Conservation (phyloP, 495 filamentous ascomycete genomes). For the Penicillium subrubescens region DNA sequence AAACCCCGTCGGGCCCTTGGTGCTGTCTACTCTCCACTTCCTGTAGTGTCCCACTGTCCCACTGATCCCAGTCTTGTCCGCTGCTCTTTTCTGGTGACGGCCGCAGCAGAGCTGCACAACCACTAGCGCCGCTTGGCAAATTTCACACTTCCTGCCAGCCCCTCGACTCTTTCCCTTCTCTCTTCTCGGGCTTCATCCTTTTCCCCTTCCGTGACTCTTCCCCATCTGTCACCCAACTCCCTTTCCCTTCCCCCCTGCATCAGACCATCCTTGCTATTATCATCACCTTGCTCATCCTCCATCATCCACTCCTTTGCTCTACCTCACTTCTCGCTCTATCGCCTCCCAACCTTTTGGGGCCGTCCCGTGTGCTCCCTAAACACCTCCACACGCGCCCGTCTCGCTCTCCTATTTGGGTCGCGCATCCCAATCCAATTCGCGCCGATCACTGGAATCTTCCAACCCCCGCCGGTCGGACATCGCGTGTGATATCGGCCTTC, state of each 20-base stretch:
- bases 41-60: too few species aligned
- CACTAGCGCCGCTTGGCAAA: constrained; percentile 52
- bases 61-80: neutral
- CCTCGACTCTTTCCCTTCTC: constrained; percentile 47
- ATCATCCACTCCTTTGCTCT: constrained; percentile 17
- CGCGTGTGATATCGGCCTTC: neutral
- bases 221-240: neutral
- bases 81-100: constrained; percentile 34
- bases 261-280: constrained; percentile 14
- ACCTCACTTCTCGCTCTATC: constrained; percentile 11
- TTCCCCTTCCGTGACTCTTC: constrained; percentile 22
- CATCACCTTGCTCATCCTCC: constrained; percentile 7
- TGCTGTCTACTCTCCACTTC: too few species aligned
- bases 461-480: constrained; percentile 9
- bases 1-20: constrained; percentile 3
- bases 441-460: constrained; percentile 3
- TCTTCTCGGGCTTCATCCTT: constrained; percentile 27
- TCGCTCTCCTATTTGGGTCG: neutral
- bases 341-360: neutral
- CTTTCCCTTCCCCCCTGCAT: constrained; percentile 11
- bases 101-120: constrained; percentile 45
- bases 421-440: neutral
- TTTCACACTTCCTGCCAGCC: constrained; percentile 50
- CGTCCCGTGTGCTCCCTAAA: neutral
- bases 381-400: constrained; percentile 7